Percentiles rank a stretch among this genome's conserved stretches.
Evolutionary conservation across 2,329 filamentous ascomycete genomes (phyloP).

Genomic region (Ophiostoma piceae): DNA sequence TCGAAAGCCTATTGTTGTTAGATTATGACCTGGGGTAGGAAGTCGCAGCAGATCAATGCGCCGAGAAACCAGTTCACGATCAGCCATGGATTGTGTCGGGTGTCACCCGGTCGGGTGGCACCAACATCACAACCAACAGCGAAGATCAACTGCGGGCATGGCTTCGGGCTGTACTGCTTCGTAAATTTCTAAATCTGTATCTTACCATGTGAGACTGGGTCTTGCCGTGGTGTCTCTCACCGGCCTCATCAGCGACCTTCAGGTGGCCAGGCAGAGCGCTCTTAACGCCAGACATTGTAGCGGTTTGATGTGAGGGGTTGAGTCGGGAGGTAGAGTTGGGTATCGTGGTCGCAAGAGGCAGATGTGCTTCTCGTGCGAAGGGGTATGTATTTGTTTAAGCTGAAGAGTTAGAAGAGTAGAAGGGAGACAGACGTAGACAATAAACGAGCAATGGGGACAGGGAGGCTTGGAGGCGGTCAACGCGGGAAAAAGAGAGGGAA

Average conservation of each 20-base stretch:
- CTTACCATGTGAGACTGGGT: conserved; percentile 80
- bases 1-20: conserved; percentile 78
- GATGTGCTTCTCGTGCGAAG: conserved; percentile 13
- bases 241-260: conserved; percentile 56
- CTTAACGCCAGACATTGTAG: conserved; percentile 67
- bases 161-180: neutral
- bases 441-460: neutral
- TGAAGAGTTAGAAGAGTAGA: conserved; percentile 1
- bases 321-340: neutral
- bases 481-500: neutral
- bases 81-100: neutral
- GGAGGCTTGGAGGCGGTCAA: neutral
- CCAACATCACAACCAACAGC: conserved; percentile 16
- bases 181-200: conserved; percentile 30
- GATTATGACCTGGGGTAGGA: conserved; percentile 17
- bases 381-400: neutral
- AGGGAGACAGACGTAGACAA: neutral
- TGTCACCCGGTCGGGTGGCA: neutral
- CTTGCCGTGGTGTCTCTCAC: conserved; percentile 73
- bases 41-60: neutral
- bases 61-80: neutral
- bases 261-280: conserved; percentile 79
- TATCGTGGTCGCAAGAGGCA: conserved; percentile 8
- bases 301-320: conserved; percentile 28
- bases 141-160: neutral